Conservation (phyloP, 495 filamentous ascomycete genomes). For the Penicillium ochrochloron region DNA sequence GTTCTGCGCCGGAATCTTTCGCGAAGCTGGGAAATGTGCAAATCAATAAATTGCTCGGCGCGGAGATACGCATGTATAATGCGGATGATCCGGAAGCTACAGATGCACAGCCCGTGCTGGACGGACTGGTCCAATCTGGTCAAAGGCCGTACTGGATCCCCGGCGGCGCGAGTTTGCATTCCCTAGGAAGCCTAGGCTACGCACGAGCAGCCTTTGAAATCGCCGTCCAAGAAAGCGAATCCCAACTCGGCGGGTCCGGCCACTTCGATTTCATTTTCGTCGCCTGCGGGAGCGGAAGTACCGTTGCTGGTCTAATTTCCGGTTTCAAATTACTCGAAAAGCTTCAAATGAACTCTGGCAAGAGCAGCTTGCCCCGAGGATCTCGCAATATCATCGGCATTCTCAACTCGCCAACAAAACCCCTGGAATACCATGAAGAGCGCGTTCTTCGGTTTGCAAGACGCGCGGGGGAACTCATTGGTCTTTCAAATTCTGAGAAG, state of each 20-base stretch:
- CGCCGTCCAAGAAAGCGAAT: slow-evolving; percentile 34
- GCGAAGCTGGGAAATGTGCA: slow-evolving; percentile 39
- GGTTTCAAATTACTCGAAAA: slow-evolving; percentile 45
- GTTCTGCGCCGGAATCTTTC: slow-evolving; percentile 25
- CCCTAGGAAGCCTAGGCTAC: slow-evolving; percentile 46
- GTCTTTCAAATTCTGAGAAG: slow-evolving; percentile 32
- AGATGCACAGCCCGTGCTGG: slow-evolving; percentile 29
- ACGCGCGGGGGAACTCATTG: slow-evolving; percentile 34
- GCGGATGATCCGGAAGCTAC: slow-evolving; percentile 15
- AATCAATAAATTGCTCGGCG: slow-evolving; percentile 39
- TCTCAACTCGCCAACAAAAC: slow-evolving; percentile 41
- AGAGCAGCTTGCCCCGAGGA: neutral
- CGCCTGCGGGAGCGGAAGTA: slow-evolving; percentile 47
- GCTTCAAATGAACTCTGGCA: neutral
- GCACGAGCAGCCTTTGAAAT: slow-evolving; percentile 47
- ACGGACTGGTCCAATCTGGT: slow-evolving; percentile 21
- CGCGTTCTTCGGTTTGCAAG: slow-evolving; percentile 41
- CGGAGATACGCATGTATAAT: slow-evolving; percentile 43
- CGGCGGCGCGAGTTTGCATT: slow-evolving; percentile 46
- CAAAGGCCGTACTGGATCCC: slow-evolving; percentile 44
- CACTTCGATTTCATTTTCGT: slow-evolving; percentile 47
- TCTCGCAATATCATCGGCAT: slow-evolving; percentile 35
- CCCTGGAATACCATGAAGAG: slow-evolving; percentile 34
- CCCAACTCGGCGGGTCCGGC: slow-evolving; percentile 25
- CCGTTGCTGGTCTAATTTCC: slow-evolving; percentile 43